phyloP scores from a whole-genome alignment of 1,284 basidiomycete species.

The Ustilago esculenta region DNA sequence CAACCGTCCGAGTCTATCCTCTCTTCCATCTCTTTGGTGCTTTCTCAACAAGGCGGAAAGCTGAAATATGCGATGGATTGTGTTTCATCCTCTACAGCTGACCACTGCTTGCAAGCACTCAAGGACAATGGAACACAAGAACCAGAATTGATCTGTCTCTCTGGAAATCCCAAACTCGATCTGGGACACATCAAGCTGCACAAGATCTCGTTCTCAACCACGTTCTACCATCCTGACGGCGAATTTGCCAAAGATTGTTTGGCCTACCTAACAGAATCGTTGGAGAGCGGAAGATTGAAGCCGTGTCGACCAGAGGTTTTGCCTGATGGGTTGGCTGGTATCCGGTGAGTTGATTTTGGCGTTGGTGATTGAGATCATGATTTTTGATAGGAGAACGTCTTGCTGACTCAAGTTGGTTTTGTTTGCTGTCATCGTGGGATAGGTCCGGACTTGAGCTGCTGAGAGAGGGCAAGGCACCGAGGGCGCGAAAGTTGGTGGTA shows the following conservation, averaged over 20 bases:
- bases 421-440: too few species aligned
- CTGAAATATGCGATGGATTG: slow-evolving; percentile 54
- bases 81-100: slow-evolving; percentile 50
- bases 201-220: slow-evolving; percentile 58
- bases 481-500: slow-evolving; percentile 56
- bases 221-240: slow-evolving; percentile 49
- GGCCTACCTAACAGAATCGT: slow-evolving; percentile 13
- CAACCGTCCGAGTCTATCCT: slow-evolving; percentile 17
- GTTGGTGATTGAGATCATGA: too few species aligned
- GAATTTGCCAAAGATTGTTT: slow-evolving; percentile 26
- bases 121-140: background rate
- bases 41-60: slow-evolving; percentile 8
- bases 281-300: slow-evolving; percentile 18
- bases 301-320: slow-evolving; percentile 43
- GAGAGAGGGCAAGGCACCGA: slow-evolving; percentile 50
- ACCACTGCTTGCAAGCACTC: slow-evolving; percentile 30
- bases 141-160: slow-evolving; percentile 50
- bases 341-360: slow-evolving; percentile 43
- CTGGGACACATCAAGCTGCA: slow-evolving; percentile 30
- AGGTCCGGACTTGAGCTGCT: slow-evolving; percentile 52
- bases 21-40: slow-evolving; percentile 14
- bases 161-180: slow-evolving; percentile 50
- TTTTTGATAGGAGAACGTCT: too few species aligned
- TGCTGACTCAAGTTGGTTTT: background rate
- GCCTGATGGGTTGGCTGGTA: slow-evolving; percentile 54